These are phyloP conservation scores for Candida sonorensis DNA, from an alignment of 805 yeast species.

Conservation along the genomic window DNA sequence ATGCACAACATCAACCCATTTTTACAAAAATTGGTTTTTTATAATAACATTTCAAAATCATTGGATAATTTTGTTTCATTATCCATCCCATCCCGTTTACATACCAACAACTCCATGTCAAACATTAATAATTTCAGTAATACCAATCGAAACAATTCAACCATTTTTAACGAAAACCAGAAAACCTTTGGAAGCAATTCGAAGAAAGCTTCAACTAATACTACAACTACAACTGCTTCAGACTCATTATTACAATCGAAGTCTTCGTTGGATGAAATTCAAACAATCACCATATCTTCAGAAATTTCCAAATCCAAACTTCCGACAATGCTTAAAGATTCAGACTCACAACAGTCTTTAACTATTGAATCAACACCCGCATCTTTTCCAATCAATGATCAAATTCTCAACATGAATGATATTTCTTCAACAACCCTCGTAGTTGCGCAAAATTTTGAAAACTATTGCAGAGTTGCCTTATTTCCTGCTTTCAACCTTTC, in stretches of 20 bases:
- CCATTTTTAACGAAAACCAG: no score
- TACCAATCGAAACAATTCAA: no score
- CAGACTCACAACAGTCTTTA: neutral
- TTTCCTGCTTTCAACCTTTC: conserved; percentile 15
- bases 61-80: conserved; percentile 13
- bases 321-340: conserved; percentile 8
- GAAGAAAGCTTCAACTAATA: no score
- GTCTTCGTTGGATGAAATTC: conserved; percentile 4
- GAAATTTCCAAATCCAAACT: conserved; percentile 13
- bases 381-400: conserved; percentile 27
- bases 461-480: conserved; percentile 27
- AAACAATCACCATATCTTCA: conserved; percentile 8
- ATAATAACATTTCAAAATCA: conserved; percentile 11
- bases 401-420: conserved; percentile 25
- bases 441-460: conserved; percentile 33
- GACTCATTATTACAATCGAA: neutral
- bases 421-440: conserved; percentile 29
- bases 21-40: conserved; percentile 12
- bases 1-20: conserved; percentile 23
- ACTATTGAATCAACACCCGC: conserved; percentile 18
- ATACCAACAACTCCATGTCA: neutral
- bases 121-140: no score
- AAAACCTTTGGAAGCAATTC: no score
- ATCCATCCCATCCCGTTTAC: conserved; percentile 11
- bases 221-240: no score